A percentile compares a stretch with the other conserved stretches of the same genome.
phyloP scores from a whole-genome alignment of 306 rosid species.

The Gastrolobium villosum region DNA sequence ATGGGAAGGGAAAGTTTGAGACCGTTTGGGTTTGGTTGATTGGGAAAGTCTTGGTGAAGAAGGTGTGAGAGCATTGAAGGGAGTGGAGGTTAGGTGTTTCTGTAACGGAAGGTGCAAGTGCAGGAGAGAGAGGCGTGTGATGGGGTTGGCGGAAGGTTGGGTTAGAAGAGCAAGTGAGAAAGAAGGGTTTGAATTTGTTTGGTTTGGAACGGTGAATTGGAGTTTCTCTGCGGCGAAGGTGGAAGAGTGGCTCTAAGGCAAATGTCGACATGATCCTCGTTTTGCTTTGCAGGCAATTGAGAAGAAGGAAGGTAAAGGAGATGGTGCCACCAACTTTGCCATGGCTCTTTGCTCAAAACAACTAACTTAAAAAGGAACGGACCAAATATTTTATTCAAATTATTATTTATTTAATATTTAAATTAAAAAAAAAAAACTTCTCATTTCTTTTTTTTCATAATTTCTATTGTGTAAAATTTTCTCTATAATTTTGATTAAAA shows the following conservation, averaged over 20 bases:
- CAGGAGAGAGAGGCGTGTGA: constrained; percentile 36
- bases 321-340: background rate
- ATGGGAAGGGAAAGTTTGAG: constrained; percentile 39
- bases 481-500: too few relatives aligned
- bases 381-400: background rate
- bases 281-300: constrained; percentile 9
- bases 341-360: background rate
- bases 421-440: too few relatives aligned
- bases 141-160: constrained; percentile 52
- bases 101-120: constrained; percentile 46
- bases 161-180: constrained; percentile 48
- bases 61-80: constrained; percentile 52
- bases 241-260: constrained; percentile 55
- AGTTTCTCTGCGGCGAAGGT: constrained; percentile 38
- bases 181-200: constrained; percentile 43
- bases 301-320: background rate
- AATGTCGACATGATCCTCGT: constrained; percentile 67
- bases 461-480: too few relatives aligned
- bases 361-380: background rate
- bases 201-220: constrained; percentile 33
- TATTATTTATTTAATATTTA: too few relatives aligned
- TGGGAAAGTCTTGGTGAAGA: constrained; percentile 61
- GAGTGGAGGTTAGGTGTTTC: constrained; percentile 48
- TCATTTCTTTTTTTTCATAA: too few relatives aligned
- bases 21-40: constrained; percentile 62